Percentiles rank a stretch among this genome's conserved stretches.
Evolutionary conservation across 2,329 filamentous ascomycete genomes (phyloP).

Genomic region (Penicillium paneum): DNA sequence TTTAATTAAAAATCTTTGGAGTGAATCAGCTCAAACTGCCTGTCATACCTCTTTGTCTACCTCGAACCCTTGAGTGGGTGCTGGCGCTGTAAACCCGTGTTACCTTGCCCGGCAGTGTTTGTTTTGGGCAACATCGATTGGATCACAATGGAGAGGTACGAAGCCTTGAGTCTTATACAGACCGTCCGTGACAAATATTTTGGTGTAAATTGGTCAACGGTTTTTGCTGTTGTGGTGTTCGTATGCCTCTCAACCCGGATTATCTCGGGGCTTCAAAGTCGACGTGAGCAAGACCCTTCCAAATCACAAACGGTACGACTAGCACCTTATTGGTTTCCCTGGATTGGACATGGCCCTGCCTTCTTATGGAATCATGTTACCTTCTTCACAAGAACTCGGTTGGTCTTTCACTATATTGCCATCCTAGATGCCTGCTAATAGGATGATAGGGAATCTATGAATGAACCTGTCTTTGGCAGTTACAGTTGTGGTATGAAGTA

Average conservation of each 20-base stretch:
- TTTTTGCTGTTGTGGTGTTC: constrained; percentile 29
- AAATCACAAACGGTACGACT: constrained; percentile 43
- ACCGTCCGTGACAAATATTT: constrained; percentile 19
- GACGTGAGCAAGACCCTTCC: constrained; percentile 20
- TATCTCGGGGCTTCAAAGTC: constrained; percentile 35
- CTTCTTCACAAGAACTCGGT: constrained; percentile 47
- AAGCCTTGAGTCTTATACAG: constrained; percentile 22
- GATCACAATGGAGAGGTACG: constrained; percentile 17
- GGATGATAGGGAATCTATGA: constrained; percentile 32
- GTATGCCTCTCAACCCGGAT: constrained; percentile 41
- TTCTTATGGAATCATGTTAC: constrained; percentile 47
- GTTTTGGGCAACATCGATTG: not conserved
- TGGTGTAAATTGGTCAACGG: constrained; percentile 24
- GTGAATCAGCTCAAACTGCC: not conserved
- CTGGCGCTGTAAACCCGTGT: constrained; percentile 1
- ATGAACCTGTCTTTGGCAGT: constrained; percentile 48
- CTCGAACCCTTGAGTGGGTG: not conserved
- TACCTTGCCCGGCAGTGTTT: not conserved
- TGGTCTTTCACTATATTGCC: not conserved
- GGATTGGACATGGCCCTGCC: constrained; percentile 53
- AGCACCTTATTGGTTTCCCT: constrained; percentile 59
- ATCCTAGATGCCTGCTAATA: constrained; percentile 12
- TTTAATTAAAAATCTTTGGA: not conserved
- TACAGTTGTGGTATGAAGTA: constrained; percentile 51
- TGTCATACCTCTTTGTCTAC: no score